Evolutionary conservation across 805 yeast genomes (phyloP).

Genomic region (Pichia californica): DNA sequence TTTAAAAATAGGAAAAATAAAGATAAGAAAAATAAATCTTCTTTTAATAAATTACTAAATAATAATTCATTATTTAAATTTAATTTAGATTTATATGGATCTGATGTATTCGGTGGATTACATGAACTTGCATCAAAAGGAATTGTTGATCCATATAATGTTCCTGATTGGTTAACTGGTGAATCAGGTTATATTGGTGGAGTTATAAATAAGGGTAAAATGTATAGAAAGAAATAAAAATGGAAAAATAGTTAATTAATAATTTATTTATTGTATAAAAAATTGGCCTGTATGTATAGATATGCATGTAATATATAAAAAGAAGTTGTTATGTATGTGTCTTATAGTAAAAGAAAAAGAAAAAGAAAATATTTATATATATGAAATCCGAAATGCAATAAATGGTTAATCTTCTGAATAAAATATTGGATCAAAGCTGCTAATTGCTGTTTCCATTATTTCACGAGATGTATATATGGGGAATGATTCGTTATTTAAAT

Average conservation of each 20-base stretch:
- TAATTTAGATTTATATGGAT: conserved; percentile 45
- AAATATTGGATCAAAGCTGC: conserved; percentile 8
- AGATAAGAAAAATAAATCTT: conserved; percentile 19
- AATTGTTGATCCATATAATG: conserved; percentile 42
- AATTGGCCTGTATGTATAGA: too few species aligned
- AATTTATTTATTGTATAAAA: too few species aligned
- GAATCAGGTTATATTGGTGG: conserved; percentile 58
- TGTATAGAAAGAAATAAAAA: conserved; percentile 9
- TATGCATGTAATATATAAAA: too few species aligned
- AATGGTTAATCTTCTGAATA: neutral
- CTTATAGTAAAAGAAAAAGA: too few species aligned
- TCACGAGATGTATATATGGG: neutral
- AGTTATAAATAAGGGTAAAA: conserved; percentile 33
- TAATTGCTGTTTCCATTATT: neutral
- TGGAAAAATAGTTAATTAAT: too few species aligned
- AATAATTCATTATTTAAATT: conserved; percentile 12
- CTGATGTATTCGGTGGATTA: conserved; percentile 72
- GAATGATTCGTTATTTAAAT: neutral
- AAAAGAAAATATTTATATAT: neutral
- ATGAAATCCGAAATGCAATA: neutral
- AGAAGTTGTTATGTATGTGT: too few species aligned
- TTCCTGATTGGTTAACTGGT: conserved; percentile 79
- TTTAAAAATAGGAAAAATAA: neutral
- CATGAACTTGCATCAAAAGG: conserved; percentile 55
- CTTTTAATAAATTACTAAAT: too few species aligned